These are phyloP conservation scores for Pichia manshurica DNA, from an alignment of 805 yeast species.

Conservation along the genomic window DNA sequence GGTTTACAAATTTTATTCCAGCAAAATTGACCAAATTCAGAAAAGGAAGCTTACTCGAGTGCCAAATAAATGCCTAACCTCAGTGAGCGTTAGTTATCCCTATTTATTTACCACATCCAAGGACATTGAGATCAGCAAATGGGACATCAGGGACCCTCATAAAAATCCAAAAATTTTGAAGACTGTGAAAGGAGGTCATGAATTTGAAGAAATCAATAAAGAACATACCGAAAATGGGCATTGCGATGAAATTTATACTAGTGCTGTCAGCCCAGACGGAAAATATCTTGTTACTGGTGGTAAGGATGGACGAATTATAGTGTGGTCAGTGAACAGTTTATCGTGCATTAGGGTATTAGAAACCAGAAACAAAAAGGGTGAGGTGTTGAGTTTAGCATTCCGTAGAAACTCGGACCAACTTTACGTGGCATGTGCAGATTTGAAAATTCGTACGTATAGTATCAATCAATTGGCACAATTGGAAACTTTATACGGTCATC, in stretches of 20 bases:
- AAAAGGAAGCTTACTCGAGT: constrained; percentile 42
- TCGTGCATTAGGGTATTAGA: constrained; percentile 73
- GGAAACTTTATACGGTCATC: constrained; percentile 93
- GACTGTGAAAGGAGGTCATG: constrained; percentile 57
- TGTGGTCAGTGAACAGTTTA: constrained; percentile 81
- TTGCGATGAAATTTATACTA: constrained; percentile 64
- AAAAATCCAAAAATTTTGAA: constrained; percentile 61
- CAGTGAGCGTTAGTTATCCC: constrained; percentile 51
- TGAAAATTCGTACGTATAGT: constrained; percentile 81
- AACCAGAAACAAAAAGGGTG: constrained; percentile 65
- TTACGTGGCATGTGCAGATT: constrained; percentile 89
- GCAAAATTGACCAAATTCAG: constrained; percentile 35
- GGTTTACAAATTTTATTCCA: constrained; percentile 64
- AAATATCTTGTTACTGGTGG: constrained; percentile 90
- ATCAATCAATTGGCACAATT: constrained; percentile 82
- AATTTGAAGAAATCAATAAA: constrained; percentile 36
- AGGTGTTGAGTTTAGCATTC: constrained; percentile 67
- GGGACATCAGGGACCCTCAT: constrained; percentile 54
- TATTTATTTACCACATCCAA: constrained; percentile 76
- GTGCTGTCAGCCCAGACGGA: constrained; percentile 85
- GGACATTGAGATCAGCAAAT: constrained; percentile 73
- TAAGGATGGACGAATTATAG: constrained; percentile 67
- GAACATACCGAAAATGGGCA: constrained; percentile 67
- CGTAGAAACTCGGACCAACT: constrained; percentile 78
- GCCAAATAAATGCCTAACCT: constrained; percentile 54